phyloP scores from a whole-genome alignment of 2,329 filamentous ascomycete genomes.

The Alternaria consortialis region DNA sequence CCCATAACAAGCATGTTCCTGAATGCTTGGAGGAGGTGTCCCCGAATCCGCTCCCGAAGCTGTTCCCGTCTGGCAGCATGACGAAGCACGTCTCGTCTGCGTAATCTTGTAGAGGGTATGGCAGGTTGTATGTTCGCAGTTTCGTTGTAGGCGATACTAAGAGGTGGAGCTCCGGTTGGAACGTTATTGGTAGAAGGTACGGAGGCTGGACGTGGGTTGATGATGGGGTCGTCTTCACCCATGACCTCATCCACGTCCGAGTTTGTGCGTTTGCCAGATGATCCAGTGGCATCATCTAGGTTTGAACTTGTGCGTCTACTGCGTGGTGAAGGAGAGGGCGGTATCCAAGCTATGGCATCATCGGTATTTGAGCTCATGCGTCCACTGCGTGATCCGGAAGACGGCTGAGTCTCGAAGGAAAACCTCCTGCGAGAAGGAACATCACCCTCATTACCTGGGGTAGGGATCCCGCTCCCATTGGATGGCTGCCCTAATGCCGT shows the following conservation, averaged over 20 bases:
- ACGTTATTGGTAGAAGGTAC: not conserved
- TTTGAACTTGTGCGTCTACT: not conserved
- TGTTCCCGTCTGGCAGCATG: not conserved
- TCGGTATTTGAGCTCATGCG: not conserved
- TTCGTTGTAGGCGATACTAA: not conserved
- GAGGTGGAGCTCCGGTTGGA: not conserved
- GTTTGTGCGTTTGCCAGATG: too few species aligned
- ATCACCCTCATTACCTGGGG: not conserved
- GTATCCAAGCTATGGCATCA: not conserved
- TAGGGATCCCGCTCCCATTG: not conserved
- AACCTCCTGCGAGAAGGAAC: not conserved
- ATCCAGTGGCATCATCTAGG: not conserved
- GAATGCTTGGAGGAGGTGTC: not conserved
- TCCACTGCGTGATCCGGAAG: not conserved
- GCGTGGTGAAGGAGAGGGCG: not conserved
- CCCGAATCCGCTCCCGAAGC: not conserved
- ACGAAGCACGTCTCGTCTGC: not conserved
- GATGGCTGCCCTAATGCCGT: not conserved
- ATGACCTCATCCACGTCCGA: not conserved
- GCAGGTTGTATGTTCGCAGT: not conserved
- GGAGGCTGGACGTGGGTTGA: not conserved
- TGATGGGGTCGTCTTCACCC: not conserved
- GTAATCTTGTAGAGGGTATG: not conserved
- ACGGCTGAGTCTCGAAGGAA: not conserved
- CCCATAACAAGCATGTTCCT: slow-evolving; percentile 1